These are phyloP conservation scores for Amphichorda felina DNA, from an alignment of 2,329 filamentous ascomycete genomes.

Conservation along the genomic window DNA sequence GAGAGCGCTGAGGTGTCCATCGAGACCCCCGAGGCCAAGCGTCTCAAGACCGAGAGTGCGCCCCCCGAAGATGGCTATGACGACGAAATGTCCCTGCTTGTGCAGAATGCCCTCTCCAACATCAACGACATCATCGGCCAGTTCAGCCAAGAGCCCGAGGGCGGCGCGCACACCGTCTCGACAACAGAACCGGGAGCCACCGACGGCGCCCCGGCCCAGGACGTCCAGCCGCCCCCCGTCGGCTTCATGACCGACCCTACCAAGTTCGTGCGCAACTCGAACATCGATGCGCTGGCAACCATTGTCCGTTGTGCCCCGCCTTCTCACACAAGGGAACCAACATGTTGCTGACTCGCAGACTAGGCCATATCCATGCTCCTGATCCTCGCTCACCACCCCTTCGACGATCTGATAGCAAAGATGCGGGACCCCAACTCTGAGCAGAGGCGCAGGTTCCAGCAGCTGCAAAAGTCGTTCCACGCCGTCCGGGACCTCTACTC, in stretches of 20 bases:
- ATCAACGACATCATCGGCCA: conserved; percentile 23
- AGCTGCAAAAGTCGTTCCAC: conserved; percentile 18
- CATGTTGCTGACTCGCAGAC: conserved; percentile 5
- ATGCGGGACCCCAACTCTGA: conserved; percentile 20
- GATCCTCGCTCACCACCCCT: conserved; percentile 21
- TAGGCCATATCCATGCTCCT: conserved; percentile 26
- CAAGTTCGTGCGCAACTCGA: conserved; percentile 23
- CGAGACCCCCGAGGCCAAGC: conserved; percentile 19
- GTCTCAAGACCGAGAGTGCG: conserved; percentile 17
- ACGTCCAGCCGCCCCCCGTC: conserved; percentile 12
- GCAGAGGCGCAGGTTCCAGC: conserved; percentile 17
- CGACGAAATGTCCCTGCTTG: conserved; percentile 18
- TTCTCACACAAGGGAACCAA: conserved; percentile 2
- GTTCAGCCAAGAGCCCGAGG: conserved; percentile 11
- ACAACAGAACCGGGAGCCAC: conserved; percentile 12
- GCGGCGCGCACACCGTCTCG: conserved; percentile 5
- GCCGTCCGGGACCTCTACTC: conserved; percentile 21
- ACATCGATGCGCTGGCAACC: conserved; percentile 25
- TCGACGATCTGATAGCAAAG: conserved; percentile 20
- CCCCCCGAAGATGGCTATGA: conserved; percentile 1
- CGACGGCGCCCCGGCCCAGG: conserved; percentile 11
- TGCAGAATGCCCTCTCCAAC: conserved; percentile 27
- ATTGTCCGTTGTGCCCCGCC: conserved; percentile 18
- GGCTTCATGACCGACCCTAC: conserved; percentile 22
- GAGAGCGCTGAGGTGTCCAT: conserved; percentile 15